Percentiles rank a stretch among this genome's conserved stretches.
These are phyloP conservation scores for Durotheca rogersii DNA, from an alignment of 495 filamentous ascomycete species.

Conservation along the genomic window DNA sequence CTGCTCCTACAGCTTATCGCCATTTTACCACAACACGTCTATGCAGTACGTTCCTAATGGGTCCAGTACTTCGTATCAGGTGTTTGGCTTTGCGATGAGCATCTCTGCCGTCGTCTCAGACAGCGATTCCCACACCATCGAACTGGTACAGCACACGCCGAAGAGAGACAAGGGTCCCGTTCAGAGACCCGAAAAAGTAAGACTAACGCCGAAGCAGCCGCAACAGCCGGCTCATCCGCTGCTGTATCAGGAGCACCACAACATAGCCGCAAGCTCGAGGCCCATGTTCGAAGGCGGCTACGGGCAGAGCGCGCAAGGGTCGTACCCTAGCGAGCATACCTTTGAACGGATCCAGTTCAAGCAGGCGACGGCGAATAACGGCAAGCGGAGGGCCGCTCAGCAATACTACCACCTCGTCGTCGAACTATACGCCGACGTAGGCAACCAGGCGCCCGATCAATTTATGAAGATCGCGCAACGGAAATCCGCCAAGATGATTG, in stretches of 20 bases:
- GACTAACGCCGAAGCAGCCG: conserved; percentile 65
- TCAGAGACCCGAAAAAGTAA: conserved; percentile 68
- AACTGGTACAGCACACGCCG: conserved; percentile 91
- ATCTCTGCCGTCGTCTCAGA: conserved; percentile 86
- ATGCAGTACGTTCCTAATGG: conserved; percentile 46
- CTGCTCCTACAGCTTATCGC: conserved; percentile 72
- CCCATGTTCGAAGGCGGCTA: conserved; percentile 43
- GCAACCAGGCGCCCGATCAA: conserved; percentile 43
- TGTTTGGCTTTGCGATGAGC: conserved; percentile 74
- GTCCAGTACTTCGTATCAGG: conserved; percentile 45
- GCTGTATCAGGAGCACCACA: conserved; percentile 37
- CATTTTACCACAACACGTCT: conserved; percentile 37
- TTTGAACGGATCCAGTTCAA: conserved; percentile 98
- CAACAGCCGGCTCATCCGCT: conserved; percentile 48
- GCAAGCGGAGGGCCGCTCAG: conserved; percentile 85
- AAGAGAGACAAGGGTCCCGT: conserved; percentile 93
- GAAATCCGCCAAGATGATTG: conserved; percentile 85
- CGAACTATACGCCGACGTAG: conserved; percentile 80
- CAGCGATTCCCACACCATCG: conserved; percentile 73
- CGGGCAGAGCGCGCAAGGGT: conserved; percentile 38
- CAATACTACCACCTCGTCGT: conserved; percentile 93
- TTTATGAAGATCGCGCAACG: conserved; percentile 79
- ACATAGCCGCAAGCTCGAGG: conserved; percentile 41
- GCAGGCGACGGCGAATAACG: conserved; percentile 93
- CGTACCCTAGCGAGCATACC: conserved; percentile 59